Percentiles rank a stretch among this genome's conserved stretches.
Conservation (phyloP, 2,329 filamentous ascomycete genomes). For the Cadophora luteo-olivacea region DNA sequence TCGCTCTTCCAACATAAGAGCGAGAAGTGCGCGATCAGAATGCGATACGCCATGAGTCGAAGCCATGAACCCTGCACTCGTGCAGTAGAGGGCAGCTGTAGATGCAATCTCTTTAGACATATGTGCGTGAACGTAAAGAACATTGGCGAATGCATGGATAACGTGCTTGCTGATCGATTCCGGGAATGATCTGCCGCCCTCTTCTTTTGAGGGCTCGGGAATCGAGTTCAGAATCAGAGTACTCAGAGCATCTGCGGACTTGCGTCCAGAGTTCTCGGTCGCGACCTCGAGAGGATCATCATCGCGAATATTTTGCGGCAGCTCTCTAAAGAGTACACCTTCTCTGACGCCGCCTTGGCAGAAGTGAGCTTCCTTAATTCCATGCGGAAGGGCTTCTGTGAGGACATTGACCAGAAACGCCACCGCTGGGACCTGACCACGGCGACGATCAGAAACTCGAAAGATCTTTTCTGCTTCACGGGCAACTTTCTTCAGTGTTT, state of each 20-base stretch:
- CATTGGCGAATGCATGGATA: slow-evolving; percentile 62
- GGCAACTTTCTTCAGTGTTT: slow-evolving; percentile 45
- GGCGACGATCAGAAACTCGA: slow-evolving; percentile 68
- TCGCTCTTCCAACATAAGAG: slow-evolving; percentile 67
- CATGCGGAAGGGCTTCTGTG: slow-evolving; percentile 61
- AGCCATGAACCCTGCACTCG: slow-evolving; percentile 67
- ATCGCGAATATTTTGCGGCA: slow-evolving; percentile 54
- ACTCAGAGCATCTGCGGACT: slow-evolving; percentile 54
- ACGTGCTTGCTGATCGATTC: slow-evolving; percentile 53
- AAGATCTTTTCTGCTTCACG: slow-evolving; percentile 54
- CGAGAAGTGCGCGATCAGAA: slow-evolving; percentile 63
- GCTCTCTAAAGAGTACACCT: slow-evolving; percentile 65
- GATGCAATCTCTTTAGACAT: slow-evolving; percentile 61
- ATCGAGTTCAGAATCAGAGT: slow-evolving; percentile 55
- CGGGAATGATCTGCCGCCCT: slow-evolving; percentile 43
- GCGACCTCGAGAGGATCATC: slow-evolving; percentile 66
- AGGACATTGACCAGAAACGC: slow-evolving; percentile 71
- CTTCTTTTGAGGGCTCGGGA: slow-evolving; percentile 45
- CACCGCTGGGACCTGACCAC: slow-evolving; percentile 71
- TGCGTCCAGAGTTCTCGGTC: slow-evolving; percentile 58
- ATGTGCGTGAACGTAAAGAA: slow-evolving; percentile 60
- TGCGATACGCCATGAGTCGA: slow-evolving; percentile 68
- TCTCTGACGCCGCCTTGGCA: slow-evolving; percentile 76
- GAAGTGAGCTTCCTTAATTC: slow-evolving; percentile 68
- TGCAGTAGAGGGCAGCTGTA: slow-evolving; percentile 65